Conservation (phyloP, 2,329 filamentous ascomycete genomes). For the Verticillium isaacii region DNA sequence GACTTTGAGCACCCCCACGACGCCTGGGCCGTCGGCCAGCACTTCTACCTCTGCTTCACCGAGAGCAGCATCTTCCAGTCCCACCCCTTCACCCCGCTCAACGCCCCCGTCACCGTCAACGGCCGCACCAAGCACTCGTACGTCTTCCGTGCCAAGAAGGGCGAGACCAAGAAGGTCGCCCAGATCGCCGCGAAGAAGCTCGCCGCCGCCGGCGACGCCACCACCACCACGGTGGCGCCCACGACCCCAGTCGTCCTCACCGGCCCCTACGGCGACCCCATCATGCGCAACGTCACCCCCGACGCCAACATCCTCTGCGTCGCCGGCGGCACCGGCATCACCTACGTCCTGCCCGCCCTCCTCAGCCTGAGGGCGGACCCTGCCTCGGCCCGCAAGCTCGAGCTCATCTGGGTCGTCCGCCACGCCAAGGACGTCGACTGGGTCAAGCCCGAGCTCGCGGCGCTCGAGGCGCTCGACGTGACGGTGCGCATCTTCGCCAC, state of each 20-base stretch:
- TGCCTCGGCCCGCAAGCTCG: slow-evolving; percentile 36
- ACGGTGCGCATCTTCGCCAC: slow-evolving; percentile 57
- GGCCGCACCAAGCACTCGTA: slow-evolving; percentile 47
- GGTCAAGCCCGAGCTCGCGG: slow-evolving; percentile 51
- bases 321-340: slow-evolving; percentile 34
- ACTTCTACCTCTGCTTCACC: slow-evolving; percentile 67
- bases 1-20: slow-evolving; percentile 59
- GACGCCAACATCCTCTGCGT: slow-evolving; percentile 35
- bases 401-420: slow-evolving; percentile 63
- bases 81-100: slow-evolving; percentile 65
- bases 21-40: slow-evolving; percentile 62
- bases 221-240: not conserved
- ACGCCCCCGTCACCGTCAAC: slow-evolving; percentile 37
- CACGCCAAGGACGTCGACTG: slow-evolving; percentile 50
- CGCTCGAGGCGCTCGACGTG: slow-evolving; percentile 41
- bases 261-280: slow-evolving; percentile 57
- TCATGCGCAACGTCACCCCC: slow-evolving; percentile 32
- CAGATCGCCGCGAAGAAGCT: slow-evolving; percentile 34
- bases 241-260: slow-evolving; percentile 55
- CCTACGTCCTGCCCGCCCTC: slow-evolving; percentile 38
- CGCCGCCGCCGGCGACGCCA: slow-evolving; percentile 8
- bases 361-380: slow-evolving; percentile 14
- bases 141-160: slow-evolving; percentile 51
- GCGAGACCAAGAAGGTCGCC: slow-evolving; percentile 55
- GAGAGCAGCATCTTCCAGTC: slow-evolving; percentile 66